These are phyloP conservation scores for Saturnispora zaruensis DNA, from an alignment of 805 yeast species.

Conservation along the genomic window DNA sequence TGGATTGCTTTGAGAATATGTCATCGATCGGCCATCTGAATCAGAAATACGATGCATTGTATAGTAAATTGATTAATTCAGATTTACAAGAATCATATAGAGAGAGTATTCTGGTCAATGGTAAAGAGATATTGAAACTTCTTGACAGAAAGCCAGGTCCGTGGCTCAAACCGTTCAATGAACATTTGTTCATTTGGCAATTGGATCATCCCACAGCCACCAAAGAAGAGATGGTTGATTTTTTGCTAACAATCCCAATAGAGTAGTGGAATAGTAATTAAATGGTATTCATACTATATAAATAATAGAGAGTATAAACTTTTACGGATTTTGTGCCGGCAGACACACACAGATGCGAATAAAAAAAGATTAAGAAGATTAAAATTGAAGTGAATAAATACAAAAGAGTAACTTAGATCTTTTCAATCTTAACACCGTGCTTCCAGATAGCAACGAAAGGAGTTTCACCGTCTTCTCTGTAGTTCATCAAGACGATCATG, in stretches of 20 bases:
- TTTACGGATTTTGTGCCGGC: not conserved
- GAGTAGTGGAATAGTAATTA: not conserved
- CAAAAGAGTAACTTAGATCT: conserved; percentile 52
- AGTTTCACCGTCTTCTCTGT: conserved; percentile 99
- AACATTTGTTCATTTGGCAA: conserved; percentile 62
- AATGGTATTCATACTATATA: not conserved
- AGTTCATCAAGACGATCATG: conserved; percentile 95
- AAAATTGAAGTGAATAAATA: conserved; percentile 1
- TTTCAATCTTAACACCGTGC: conserved; percentile 87
- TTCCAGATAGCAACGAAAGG: conserved; percentile 98
- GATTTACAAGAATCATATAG: conserved; percentile 37
- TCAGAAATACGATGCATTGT: conserved; percentile 28
- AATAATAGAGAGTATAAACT: not conserved
- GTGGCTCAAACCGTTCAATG: conserved; percentile 61
- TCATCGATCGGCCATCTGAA: conserved; percentile 17
- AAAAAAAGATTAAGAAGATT: not conserved
- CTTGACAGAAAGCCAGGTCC: conserved; percentile 70
- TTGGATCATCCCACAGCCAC: conserved; percentile 56
- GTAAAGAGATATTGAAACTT: conserved; percentile 51
- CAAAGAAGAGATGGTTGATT: conserved; percentile 47
- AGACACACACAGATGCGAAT: not conserved
- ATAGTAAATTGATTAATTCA: conserved; percentile 25
- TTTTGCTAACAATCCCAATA: conserved; percentile 18
- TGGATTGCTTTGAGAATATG: conserved; percentile 14
- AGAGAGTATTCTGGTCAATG: conserved; percentile 64